phyloP scores from a whole-genome alignment of 169 alveolate genomes.

The Plasmodium coatneyi region DNA sequence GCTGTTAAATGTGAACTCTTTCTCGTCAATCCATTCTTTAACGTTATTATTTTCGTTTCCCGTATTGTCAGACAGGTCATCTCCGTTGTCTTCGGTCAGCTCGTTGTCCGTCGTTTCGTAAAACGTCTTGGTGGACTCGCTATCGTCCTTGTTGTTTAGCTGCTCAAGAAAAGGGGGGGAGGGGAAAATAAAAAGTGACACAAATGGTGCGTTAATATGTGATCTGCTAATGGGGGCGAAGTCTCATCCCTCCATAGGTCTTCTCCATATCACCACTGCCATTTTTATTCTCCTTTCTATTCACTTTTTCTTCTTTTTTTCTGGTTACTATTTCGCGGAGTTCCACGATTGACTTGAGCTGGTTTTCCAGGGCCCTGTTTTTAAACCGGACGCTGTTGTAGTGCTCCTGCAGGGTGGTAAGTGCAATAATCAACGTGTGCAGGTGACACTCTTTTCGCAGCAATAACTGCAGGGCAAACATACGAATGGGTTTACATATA shows the following conservation, averaged over 20 bases:
- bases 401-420: conserved; percentile 23
- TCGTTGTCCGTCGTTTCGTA: conserved; percentile 74
- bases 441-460: background rate
- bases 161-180: background rate
- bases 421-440: background rate
- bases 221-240: background rate
- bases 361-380: conserved; percentile 34
- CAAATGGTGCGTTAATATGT: background rate
- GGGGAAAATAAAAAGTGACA: background rate
- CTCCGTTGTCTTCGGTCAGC: conserved; percentile 32
- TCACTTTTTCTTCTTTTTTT: conserved; percentile 3
- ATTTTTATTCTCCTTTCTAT: background rate
- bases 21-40: background rate
- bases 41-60: background rate
- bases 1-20: background rate
- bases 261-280: background rate
- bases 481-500: background rate
- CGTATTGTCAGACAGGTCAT: background rate
- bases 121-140: conserved; percentile 63
- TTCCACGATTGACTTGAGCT: conserved; percentile 22
- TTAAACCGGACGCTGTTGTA: conserved; percentile 53
- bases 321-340: conserved; percentile 45
- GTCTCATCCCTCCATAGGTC: background rate
- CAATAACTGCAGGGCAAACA: background rate
- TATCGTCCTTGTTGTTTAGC: conserved; percentile 51